Evolutionary conservation across 2,329 filamentous ascomycete species (phyloP).

Genomic region (Aspergillus oerlinghausenensis): DNA sequence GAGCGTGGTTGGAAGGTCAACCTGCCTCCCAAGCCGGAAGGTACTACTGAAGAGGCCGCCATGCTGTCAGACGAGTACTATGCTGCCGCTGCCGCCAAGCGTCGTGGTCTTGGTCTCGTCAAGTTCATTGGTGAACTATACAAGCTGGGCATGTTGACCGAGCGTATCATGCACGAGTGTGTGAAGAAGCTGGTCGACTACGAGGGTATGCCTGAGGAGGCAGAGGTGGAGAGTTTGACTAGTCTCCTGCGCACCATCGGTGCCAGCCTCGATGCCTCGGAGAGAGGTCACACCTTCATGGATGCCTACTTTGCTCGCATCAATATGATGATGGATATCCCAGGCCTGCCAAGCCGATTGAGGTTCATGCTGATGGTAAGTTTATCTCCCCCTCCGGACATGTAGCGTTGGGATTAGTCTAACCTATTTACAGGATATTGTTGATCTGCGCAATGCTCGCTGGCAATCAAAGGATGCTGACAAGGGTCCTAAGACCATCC

Average conservation of each 20-base stretch:
- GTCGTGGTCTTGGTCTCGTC: conserved; percentile 92
- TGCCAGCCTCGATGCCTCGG: conserved; percentile 73
- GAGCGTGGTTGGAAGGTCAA: conserved; percentile 95
- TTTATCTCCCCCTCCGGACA: not conserved
- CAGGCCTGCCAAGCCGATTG: conserved; percentile 78
- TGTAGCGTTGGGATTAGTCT: conserved; percentile 5
- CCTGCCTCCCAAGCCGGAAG: conserved; percentile 72
- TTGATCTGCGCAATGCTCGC: conserved; percentile 71
- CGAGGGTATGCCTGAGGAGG: conserved; percentile 86
- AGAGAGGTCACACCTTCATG: conserved; percentile 83
- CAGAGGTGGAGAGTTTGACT: conserved; percentile 90
- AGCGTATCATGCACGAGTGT: conserved; percentile 99
- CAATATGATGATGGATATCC: conserved; percentile 71
- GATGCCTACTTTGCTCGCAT: conserved; percentile 92
- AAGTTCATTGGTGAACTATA: conserved; percentile 99
- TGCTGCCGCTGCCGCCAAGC: conserved; percentile 84
- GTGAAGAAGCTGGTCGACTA: conserved; percentile 96
- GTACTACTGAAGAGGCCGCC: conserved; percentile 64
- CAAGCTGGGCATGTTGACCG: conserved; percentile 97
- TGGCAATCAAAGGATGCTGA: conserved; percentile 86
- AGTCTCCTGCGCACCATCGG: conserved; percentile 92
- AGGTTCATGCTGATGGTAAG: conserved; percentile 86
- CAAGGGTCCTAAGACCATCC: conserved; percentile 95
- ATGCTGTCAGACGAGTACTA: conserved; percentile 98
- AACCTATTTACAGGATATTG: conserved; percentile 56